Evolutionary conservation across 768 basidiomycete species (phyloP).

Genomic region (Fomitopsis pulvina): DNA sequence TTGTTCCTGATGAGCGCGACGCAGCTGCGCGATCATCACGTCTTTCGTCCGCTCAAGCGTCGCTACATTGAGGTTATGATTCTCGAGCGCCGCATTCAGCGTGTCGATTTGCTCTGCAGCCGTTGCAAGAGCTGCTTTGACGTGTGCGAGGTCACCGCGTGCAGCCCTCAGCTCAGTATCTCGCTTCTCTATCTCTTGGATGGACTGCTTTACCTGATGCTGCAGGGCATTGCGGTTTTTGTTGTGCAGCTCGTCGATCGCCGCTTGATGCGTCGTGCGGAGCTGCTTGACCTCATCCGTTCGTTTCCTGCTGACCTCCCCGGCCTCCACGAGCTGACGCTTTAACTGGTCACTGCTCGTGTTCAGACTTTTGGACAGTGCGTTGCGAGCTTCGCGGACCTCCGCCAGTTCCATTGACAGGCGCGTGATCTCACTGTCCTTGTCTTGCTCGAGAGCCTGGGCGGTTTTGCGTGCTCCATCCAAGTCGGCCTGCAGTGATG

Average conservation of each 20-base stretch:
- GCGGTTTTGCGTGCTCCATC: too few species aligned
- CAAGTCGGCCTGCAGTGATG: too few species aligned
- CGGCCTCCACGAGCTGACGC: not conserved
- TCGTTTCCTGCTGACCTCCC: not conserved
- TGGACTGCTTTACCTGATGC: not conserved
- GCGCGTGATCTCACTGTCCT: not conserved
- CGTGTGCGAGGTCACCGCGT: constrained; percentile 1
- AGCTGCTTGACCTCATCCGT: constrained; percentile 1
- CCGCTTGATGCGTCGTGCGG: not conserved
- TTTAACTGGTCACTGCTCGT: not conserved
- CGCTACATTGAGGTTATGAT: not conserved
- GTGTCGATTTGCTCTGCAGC: not conserved
- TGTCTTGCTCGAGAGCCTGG: not conserved
- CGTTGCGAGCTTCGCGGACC: not conserved
- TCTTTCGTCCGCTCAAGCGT: not conserved
- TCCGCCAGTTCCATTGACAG: constrained; percentile 2
- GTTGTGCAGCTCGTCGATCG: not conserved
- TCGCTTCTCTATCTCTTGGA: constrained; percentile 1
- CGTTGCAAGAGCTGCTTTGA: not conserved
- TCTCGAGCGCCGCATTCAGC: not conserved
- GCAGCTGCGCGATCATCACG: not conserved
- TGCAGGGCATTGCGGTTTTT: not conserved
- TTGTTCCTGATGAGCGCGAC: not conserved
- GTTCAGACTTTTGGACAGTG: not conserved
- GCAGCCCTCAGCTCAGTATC: not conserved